Percentiles rank a stretch among this genome's conserved stretches.
phyloP scores from a whole-genome alignment of 2,329 filamentous ascomycete genomes.

The Cladosporium sp. region DNA sequence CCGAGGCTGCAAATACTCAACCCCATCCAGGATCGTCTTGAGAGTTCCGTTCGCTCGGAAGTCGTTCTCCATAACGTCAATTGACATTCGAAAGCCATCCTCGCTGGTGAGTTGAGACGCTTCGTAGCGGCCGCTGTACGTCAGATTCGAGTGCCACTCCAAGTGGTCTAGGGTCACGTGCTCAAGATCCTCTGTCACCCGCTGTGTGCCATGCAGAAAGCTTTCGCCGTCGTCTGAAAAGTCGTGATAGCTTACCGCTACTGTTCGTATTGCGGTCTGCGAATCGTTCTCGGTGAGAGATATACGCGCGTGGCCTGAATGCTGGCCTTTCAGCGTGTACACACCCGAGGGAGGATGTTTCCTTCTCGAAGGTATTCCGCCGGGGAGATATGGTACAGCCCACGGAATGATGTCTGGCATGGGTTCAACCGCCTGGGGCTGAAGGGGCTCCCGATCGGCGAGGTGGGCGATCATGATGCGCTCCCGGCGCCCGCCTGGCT shows the following conservation, averaged over 20 bases:
- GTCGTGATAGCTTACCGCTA: conserved; percentile 4
- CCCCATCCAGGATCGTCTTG: conserved; percentile 34
- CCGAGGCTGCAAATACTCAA: conserved; percentile 33
- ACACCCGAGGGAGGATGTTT: neutral
- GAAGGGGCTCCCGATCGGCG: conserved; percentile 27
- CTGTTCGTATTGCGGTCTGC: neutral
- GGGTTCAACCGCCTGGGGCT: conserved; percentile 17
- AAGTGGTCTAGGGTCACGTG: conserved; percentile 10
- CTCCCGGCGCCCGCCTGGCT: conserved; percentile 33
- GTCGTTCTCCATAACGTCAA: conserved; percentile 35
- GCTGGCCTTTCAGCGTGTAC: conserved; percentile 4
- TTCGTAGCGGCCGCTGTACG: neutral
- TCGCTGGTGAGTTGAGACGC: conserved; percentile 11
- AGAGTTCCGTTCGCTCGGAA: conserved; percentile 39
- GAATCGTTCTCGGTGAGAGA: neutral
- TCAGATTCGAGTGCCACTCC: conserved; percentile 13
- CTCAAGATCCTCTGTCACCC: conserved; percentile 10
- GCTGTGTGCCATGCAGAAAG: conserved; percentile 3
- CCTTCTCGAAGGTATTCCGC: neutral
- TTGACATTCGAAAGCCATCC: conserved; percentile 28
- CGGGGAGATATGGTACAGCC: conserved; percentile 30
- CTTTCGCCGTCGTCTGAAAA: neutral
- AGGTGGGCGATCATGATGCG: conserved; percentile 40
- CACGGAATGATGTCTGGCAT: conserved; percentile 31
- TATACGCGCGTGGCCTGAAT: conserved; percentile 5